Evolutionary conservation across 176 grass and related monocot genomes (phyloP).

Genomic region (Carex pumila): DNA sequence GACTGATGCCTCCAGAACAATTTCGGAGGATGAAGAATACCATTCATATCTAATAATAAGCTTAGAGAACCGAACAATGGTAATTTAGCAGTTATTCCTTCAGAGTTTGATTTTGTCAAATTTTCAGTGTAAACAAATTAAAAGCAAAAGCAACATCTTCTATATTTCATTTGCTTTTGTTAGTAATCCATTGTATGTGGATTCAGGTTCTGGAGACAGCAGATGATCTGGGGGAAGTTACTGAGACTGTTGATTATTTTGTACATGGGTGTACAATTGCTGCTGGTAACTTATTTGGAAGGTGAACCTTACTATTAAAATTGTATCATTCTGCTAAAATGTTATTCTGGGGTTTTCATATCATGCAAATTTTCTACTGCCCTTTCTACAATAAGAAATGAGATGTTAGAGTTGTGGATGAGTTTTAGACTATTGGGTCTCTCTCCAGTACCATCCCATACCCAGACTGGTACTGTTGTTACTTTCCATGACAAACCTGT

Average conservation of each 20-base stretch:
- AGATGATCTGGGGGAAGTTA: conserved; percentile 95
- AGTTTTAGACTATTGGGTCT: neutral
- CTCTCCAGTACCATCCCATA: neutral
- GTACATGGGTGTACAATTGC: conserved; percentile 78
- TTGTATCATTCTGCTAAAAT: neutral
- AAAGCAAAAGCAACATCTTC: neutral
- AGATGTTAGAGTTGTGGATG: neutral
- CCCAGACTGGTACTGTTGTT: neutral
- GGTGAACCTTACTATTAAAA: conserved; percentile 31
- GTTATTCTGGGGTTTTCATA: neutral
- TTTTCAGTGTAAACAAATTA: neutral
- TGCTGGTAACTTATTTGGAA: conserved; percentile 95
- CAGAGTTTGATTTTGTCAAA: neutral
- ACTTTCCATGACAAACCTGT: neutral
- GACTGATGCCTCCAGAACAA: conserved; percentile 31
- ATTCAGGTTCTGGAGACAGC: conserved; percentile 89
- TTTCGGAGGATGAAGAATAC: conserved; percentile 75
- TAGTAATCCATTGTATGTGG: neutral
- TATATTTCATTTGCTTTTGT: conserved; percentile 4
- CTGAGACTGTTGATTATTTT: conserved; percentile 98
- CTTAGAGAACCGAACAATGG: conserved; percentile 83
- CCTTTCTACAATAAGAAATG: neutral
- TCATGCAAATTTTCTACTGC: neutral
- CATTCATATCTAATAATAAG: conserved; percentile 99
- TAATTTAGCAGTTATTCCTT: conserved; percentile 29